A percentile compares a stretch with the other conserved stretches of the same genome.
Conservation (phyloP, 1,284 basidiomycete species). For the Agaricales sp. region DNA sequence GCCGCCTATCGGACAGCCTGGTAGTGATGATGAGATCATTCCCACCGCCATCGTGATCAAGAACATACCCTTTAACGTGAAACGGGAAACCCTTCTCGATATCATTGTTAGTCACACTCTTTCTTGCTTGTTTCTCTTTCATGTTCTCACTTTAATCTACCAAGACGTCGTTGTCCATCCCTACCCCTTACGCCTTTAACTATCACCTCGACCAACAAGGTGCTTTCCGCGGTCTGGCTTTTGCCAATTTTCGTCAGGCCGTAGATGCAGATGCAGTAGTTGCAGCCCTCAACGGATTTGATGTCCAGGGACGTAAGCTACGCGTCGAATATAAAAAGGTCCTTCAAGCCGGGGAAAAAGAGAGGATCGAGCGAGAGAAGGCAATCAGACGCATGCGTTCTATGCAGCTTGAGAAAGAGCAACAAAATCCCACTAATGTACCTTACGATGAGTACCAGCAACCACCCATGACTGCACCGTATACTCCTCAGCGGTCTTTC, state of each 20-base stretch:
- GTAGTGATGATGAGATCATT: conserved; percentile 86
- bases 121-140: conserved; percentile 7
- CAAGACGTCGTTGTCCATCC: conserved; percentile 85
- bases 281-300: conserved; percentile 89
- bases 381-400: conserved; percentile 96
- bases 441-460: conserved; percentile 59
- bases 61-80: conserved; percentile 98
- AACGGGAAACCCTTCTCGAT: conserved; percentile 89
- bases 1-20: not conserved
- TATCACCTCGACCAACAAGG: conserved; percentile 94
- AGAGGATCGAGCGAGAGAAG: conserved; percentile 98
- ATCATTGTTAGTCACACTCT: conserved; percentile 66
- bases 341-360: conserved; percentile 97
- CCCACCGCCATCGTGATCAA: conserved; percentile 99
- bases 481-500: conserved; percentile 48
- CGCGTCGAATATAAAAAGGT: conserved; percentile 99
- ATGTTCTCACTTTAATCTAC: conserved; percentile 11
- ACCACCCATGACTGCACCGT: conserved; percentile 40
- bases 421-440: conserved; percentile 26
- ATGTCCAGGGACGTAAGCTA: conserved; percentile 96
- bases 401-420: conserved; percentile 85
- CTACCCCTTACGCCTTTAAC: conserved; percentile 99
- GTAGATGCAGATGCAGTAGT: conserved; percentile 94
- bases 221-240: conserved; percentile 94
- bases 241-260: conserved; percentile 94